Evolutionary conservation across 257 asterid species (phyloP).

Genomic region (Fraxinus americana): DNA sequence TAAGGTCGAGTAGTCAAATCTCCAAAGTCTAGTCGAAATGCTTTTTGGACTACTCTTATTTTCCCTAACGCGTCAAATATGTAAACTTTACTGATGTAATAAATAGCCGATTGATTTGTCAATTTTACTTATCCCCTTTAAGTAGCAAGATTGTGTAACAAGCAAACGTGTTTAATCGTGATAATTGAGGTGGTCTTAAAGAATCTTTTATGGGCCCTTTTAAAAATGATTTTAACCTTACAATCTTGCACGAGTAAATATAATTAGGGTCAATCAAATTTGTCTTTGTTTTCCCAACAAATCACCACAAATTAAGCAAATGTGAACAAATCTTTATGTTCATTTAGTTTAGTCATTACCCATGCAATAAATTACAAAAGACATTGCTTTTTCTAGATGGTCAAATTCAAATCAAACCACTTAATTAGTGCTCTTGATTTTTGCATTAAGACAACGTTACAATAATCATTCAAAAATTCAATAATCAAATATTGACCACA

Average conservation of each 20-base stretch:
- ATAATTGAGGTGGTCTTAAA: neutral
- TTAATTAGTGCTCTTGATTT: neutral
- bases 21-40: too few species aligned
- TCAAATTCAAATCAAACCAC: neutral
- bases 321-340: neutral
- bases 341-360: neutral
- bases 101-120: neutral
- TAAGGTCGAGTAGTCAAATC: neutral
- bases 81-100: neutral
- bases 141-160: neutral
- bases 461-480: neutral
- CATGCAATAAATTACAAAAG: neutral
- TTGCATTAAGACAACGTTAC: neutral
- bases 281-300: neutral
- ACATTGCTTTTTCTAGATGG: neutral
- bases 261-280: neutral
- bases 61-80: neutral
- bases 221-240: neutral
- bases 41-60: neutral
- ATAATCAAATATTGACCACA: neutral
- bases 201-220: neutral
- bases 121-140: neutral
- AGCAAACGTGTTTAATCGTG: neutral
- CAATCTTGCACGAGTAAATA: slow-evolving; percentile 5
- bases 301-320: neutral